Conservation (phyloP, 164 flowering plant genomes). For the Akebia trifoliata region DNA sequence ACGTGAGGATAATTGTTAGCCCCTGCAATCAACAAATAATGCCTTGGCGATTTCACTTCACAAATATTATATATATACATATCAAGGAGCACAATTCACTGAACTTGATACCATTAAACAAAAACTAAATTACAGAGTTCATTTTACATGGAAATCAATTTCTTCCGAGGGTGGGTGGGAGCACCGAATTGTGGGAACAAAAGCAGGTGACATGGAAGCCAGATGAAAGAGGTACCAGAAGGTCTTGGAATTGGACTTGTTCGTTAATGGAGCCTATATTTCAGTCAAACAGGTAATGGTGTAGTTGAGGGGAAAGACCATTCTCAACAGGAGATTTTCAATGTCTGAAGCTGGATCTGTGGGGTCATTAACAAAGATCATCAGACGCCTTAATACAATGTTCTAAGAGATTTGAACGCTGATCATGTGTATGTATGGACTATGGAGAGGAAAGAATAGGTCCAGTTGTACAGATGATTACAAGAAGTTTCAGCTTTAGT, state of each 20-base stretch:
- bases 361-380: slow-evolving; percentile 21
- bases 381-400: slow-evolving; percentile 21
- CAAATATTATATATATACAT: not conserved
- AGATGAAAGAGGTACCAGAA: slow-evolving; percentile 1
- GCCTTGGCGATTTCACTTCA: slow-evolving; percentile 85
- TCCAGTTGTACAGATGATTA: not conserved
- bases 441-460: not conserved
- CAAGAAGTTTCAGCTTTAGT: not conserved
- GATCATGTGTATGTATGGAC: too few relatives aligned
- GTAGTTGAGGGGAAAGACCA: slow-evolving; percentile 7
- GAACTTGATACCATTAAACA: not conserved
- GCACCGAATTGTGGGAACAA: slow-evolving; percentile 40
- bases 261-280: slow-evolving; percentile 22
- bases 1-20: slow-evolving; percentile 64
- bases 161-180: slow-evolving; percentile 73
- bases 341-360: slow-evolving; percentile 17
- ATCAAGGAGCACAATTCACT: not conserved
- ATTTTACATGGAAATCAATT: slow-evolving; percentile 68
- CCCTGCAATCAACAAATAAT: slow-evolving; percentile 75
- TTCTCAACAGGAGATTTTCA: slow-evolving; percentile 16
- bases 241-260: slow-evolving; percentile 27
- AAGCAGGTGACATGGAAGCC: slow-evolving; percentile 52
- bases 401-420: slow-evolving; percentile 9
- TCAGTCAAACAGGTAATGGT: slow-evolving; percentile 10
- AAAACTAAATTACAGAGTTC: slow-evolving; percentile 45